Evolutionary conservation across 345 rosid genomes (phyloP), one percentile per base, ranked within the genome.

Genomic region (Brassica nigra): DNA sequence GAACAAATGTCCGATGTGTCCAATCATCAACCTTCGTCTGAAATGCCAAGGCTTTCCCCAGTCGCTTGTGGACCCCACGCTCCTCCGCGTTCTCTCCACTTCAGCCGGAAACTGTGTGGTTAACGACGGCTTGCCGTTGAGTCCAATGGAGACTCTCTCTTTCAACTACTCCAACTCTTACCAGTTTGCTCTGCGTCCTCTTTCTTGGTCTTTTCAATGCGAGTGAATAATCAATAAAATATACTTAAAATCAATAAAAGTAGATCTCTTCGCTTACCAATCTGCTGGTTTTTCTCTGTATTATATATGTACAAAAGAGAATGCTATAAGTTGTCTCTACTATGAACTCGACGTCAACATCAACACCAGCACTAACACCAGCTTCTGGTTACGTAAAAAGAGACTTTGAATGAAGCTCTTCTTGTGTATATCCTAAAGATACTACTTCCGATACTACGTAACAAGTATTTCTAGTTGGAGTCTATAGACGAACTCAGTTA

Each of bases 321-420:
- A 23, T 30, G 27, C 27, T 23, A 23, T 23, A 23, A 23, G 27
- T 23, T 23, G 27, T 23, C 27, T 23, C 27, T 23, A 23, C 27
- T 23, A 23, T 23, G 27, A 23, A 23, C 27, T 23, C 27, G 1
- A 23, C 27, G 27, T 52, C 57, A 59, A 31, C 68, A 0, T 58
- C 54, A 47, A 47, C 89, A 54, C 20, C 81, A 6, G 87, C 89
- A 54, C 44, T 94, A 5, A 89, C 86, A 37, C 68, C 80, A 55
- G 77, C 80, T 44, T 15, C 81, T 10, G 74, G 71, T 23, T 81
- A 33, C 76, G 65, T 71, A 58, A 28, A 23, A 58, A n/a, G 36
- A 72, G 62, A 39, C 77, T 0, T n/a, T 55, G 55, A 47, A 47
- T 47, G 27, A 23, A 23, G 27, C 7, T 39, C 20, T 12, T 12